A percentile compares a stretch with the other conserved stretches of the same genome.
Conservation (phyloP, 306 rosid genomes). For the Luffa acutangula region DNA sequence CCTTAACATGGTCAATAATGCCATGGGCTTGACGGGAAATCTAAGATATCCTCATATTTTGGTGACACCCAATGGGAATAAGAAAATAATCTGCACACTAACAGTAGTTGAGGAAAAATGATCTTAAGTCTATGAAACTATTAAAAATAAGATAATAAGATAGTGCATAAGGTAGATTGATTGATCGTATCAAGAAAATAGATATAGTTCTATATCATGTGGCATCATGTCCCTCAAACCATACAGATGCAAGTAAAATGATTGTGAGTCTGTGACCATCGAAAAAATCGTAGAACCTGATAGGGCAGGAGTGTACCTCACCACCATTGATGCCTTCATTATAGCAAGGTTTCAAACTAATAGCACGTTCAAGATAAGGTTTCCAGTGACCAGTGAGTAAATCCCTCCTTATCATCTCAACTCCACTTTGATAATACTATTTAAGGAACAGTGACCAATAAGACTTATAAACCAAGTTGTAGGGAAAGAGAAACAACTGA, state of each 20-base stretch:
- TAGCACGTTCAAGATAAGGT: conserved; percentile 93
- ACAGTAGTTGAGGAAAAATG: no score
- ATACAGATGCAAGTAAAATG: background rate
- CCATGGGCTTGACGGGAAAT: background rate
- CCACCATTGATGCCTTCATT: conserved; percentile 92
- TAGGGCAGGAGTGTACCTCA: conserved; percentile 44
- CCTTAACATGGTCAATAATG: background rate
- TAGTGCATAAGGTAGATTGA: background rate
- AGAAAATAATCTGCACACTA: no score
- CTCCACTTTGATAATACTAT: conserved; percentile 84
- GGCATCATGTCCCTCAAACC: background rate
- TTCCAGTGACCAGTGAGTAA: conserved; percentile 97
- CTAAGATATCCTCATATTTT: background rate
- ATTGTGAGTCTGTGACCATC: background rate
- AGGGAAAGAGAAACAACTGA: conserved; percentile 1
- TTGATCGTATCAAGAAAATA: background rate
- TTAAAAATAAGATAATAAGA: background rate
- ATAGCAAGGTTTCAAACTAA: conserved; percentile 91
- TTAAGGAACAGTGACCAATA: background rate
- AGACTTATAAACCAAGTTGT: conserved; percentile 7
- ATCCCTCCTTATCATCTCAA: conserved; percentile 97
- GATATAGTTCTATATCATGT: background rate
- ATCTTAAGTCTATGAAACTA: background rate
- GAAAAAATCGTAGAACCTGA: conserved; percentile 3
- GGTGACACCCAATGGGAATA: background rate